Conservation (phyloP, 768 basidiomycete species). For the Tylopilus rubrobrunneus region DNA sequence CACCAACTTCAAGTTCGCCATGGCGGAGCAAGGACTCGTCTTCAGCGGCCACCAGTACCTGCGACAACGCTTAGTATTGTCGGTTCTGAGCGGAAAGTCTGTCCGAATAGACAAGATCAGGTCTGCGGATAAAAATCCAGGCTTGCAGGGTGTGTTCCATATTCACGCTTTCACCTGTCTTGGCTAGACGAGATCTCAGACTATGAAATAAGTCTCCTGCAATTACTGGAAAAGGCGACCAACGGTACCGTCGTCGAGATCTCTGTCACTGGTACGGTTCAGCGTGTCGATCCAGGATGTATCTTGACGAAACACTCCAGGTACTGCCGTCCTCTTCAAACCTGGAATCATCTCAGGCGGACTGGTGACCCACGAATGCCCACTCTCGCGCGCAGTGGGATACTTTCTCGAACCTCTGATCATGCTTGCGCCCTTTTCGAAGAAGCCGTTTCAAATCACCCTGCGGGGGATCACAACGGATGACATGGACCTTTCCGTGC, state of each 20-base stretch:
- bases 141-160: conserved; percentile 66
- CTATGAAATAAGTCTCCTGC: conserved; percentile 86
- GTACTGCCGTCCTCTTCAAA: conserved; percentile 88
- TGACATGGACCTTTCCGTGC: conserved; percentile 85
- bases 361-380: conserved; percentile 77
- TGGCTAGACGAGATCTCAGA: conserved; percentile 42
- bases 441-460: conserved; percentile 77
- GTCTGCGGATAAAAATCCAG: conserved; percentile 90
- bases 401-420: conserved; percentile 92
- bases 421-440: conserved; percentile 90
- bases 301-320: conserved; percentile 36
- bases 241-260: conserved; percentile 97
- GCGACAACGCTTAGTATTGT: conserved; percentile 82
- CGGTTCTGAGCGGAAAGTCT: conserved; percentile 81
- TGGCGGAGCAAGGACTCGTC: conserved; percentile 39
- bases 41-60: conserved; percentile 83
- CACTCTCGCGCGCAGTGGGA: conserved; percentile 82
- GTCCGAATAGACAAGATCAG: conserved; percentile 86
- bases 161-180: neutral
- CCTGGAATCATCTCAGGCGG: conserved; percentile 92
- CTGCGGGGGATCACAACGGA: conserved; percentile 91
- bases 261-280: conserved; percentile 77
- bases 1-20: neutral
- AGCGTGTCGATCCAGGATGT: neutral
- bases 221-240: conserved; percentile 84